These are phyloP conservation scores for Eucalyptus sp. DNA, from an alignment of 345 rosid species.

Conservation along the genomic window DNA sequence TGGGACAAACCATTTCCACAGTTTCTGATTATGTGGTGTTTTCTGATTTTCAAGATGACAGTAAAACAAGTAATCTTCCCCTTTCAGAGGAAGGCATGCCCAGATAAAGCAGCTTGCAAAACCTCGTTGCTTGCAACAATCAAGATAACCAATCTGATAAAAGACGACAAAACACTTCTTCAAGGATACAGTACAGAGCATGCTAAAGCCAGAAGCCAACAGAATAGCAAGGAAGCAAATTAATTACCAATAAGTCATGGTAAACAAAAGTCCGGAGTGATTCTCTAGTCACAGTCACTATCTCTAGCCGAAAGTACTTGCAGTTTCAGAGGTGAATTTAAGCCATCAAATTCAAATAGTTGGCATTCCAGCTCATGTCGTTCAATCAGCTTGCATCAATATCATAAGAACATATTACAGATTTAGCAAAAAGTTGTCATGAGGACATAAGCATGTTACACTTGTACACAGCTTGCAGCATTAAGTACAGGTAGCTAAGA, in stretches of 20 bases:
- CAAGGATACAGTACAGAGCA: background rate
- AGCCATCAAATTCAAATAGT: too few species aligned
- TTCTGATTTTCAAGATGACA: slow-evolving; percentile 95
- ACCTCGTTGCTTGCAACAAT: slow-evolving; percentile 82
- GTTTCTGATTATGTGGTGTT: slow-evolving; percentile 71
- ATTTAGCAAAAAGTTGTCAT: too few species aligned
- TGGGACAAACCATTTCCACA: slow-evolving; percentile 72
- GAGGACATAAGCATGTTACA: too few species aligned
- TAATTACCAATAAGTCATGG: slow-evolving; percentile 76
- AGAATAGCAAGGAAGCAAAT: background rate
- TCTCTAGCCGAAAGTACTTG: slow-evolving; percentile 81
- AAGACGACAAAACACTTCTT: background rate
- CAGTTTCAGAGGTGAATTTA: too few species aligned
- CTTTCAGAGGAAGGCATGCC: slow-evolving; percentile 95
- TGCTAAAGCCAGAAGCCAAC: background rate
- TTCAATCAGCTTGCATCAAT: too few species aligned
- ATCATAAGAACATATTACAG: too few species aligned
- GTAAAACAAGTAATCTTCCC: slow-evolving; percentile 82
- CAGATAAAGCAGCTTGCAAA: slow-evolving; percentile 93
- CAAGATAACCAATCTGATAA: slow-evolving; percentile 90
- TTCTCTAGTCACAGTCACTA: slow-evolving; percentile 70
- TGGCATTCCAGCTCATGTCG: too few species aligned
- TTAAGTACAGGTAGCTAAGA: background rate
- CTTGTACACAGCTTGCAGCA: too few species aligned
- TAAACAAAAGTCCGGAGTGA: slow-evolving; percentile 89